Conservation (phyloP, 441 rosid species). For the Gossypium davidsonii region DNA sequence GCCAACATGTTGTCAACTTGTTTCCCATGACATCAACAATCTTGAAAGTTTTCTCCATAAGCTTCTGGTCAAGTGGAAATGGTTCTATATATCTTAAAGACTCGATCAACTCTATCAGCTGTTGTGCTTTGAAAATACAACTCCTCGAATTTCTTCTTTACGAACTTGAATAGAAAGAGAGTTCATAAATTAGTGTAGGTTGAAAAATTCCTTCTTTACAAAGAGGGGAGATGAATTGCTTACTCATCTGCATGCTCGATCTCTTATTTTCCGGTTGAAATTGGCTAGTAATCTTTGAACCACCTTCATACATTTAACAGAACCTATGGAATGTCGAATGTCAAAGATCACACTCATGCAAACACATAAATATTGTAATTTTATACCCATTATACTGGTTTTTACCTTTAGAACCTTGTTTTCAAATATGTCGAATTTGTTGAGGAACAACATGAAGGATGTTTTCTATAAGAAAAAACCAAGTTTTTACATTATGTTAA, state of each 20-base stretch:
- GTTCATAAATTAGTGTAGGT: neutral
- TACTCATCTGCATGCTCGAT: conserved; percentile 94
- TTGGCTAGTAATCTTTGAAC: conserved; percentile 89
- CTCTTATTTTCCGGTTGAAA: conserved; percentile 81
- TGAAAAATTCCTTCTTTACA: neutral
- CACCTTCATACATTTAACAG: conserved; percentile 79
- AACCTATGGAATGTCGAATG: conserved; percentile 34
- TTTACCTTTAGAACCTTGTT: conserved; percentile 81
- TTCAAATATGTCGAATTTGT: conserved; percentile 94
- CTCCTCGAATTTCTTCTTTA: conserved; percentile 94
- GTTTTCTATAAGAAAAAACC: conserved; percentile 62
- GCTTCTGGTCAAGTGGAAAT: conserved; percentile 91
- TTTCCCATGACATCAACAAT: conserved; percentile 54
- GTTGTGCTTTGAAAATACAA: conserved; percentile 78
- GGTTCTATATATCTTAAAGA: conserved; percentile 86
- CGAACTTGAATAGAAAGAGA: conserved; percentile 40
- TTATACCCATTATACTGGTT: conserved; percentile 1
- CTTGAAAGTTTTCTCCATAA: conserved; percentile 95
- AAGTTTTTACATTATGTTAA: neutral
- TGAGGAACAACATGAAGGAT: conserved; percentile 89
- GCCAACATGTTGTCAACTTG: too few relatives aligned
- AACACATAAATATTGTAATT: neutral
- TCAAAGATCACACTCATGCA: neutral
- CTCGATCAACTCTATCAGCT: conserved; percentile 75
- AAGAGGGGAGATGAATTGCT: conserved; percentile 19